A percentile compares a stretch with the other conserved stretches of the same genome.
Evolutionary conservation across 202 grass and related monocot species (phyloP).

Genomic region (Digitaria exilis): DNA sequence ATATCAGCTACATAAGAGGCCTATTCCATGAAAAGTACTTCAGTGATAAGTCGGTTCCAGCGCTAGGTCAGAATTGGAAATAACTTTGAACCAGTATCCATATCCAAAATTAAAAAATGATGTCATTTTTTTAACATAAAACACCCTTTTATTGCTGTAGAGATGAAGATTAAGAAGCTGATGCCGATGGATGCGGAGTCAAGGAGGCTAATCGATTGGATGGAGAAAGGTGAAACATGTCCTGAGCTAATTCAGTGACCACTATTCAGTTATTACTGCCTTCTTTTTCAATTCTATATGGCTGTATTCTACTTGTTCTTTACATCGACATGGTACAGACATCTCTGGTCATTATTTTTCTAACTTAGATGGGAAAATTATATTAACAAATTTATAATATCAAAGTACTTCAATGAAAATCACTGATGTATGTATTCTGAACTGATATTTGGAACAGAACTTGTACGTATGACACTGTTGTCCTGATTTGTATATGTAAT

Average conservation of each 20-base stretch:
- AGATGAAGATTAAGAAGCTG: conserved; percentile 99
- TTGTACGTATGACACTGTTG: conserved; percentile 13
- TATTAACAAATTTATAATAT: not conserved
- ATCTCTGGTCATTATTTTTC: not conserved
- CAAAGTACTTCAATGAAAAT: not conserved
- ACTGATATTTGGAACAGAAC: not conserved
- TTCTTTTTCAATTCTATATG: not conserved
- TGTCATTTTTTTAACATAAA: not conserved
- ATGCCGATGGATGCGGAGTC: conserved; percentile 98
- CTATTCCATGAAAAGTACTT: conserved; percentile 98
- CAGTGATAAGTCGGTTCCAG: conserved; percentile 94
- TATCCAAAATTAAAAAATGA: conserved; percentile 6
- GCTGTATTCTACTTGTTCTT: conserved; percentile 9
- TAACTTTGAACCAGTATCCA: conserved; percentile 9
- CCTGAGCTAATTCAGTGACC: not conserved
- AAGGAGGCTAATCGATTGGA: conserved; percentile 94
- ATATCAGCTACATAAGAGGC: conserved; percentile 98
- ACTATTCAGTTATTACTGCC: not conserved
- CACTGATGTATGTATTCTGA: not conserved
- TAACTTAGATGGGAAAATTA: not conserved
- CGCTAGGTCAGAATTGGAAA: conserved; percentile 64
- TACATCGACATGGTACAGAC: not conserved
- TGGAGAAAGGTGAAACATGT: conserved; percentile 88
- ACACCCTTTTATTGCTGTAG: conserved; percentile 44
- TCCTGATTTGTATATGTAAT: conserved; percentile 25